Base-by-base conservation (phyloP, 345 rosid genomes). In the Mallotus nudiflorus region DNA sequence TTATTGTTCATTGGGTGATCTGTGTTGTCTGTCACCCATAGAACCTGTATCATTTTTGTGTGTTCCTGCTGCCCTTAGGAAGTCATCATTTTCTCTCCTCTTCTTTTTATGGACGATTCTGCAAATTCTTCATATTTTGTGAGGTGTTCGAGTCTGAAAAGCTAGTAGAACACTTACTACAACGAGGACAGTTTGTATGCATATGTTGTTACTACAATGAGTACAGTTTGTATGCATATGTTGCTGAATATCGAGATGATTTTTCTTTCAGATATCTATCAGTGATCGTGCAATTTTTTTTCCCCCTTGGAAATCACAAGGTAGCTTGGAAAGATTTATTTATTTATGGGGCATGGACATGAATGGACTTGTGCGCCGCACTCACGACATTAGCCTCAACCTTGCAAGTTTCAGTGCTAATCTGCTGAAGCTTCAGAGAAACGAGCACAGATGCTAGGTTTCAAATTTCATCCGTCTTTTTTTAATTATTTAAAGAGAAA, bases 1-100 rank as follows among this genome's bases (percentile, higher is more conserved):
- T 70, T 59, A 19, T 68, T 57, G 68, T 79, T 18, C 29, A n/a
- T 67, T 18, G 67, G 67, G 72, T 62, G 66, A 45, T 9, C 44
- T 68, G 71, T 59, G 59, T 42, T 35, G 50, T 62, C 62, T 42
- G 40, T 53, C 35, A 42, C 53, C 68, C 48, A 25, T 65, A 28
- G 63, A 69, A 68, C 37, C 50, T 72, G 80, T 75, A 75, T 64
- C 50, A 56, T 75, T 75, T 60, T 22, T 45, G 35, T 77, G 68
- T 72, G 63, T 65, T 35, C 53, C 62, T 45, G 31, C 62, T 48
- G 31, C 61, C 69, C 57, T 40, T 40, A 25, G 68, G 68, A 65
- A 73, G 56, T 54, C 64, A 78, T 73, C 46, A 53, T 66, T 71
- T 40, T 18, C 45, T 24, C 18, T 12, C 24, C 42, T 16, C 42